Evolutionary conservation across 176 grass and related monocot genomes (phyloP), one percentile per base, ranked within the genome.

Genomic region (Oropetium thomaeum): DNA sequence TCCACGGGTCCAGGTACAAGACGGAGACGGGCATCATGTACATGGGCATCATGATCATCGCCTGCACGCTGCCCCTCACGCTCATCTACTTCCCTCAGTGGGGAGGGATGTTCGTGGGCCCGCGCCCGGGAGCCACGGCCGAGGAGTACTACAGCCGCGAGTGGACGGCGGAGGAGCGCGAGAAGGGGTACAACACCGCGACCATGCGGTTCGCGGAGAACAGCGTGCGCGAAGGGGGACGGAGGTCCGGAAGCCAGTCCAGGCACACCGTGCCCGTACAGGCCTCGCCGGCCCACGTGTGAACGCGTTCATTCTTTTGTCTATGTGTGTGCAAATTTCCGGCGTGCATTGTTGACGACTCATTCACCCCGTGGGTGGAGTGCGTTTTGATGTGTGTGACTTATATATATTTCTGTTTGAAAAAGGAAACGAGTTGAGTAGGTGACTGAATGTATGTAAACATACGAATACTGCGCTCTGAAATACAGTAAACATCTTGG

Each of bases 31-130:
- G 94, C 70, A 97, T 97, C 79, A 80, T 67, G 58, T 90, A 89
- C 88, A 97, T 97, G 90, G 94, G 94, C 20, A 28, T 93, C 65
- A 97, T 97, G 94, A 97, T 91, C 70, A 82, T 97, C 64, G 82
- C 79, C 2, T 97, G 94, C 83, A 89, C 90, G 58, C 88, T 93
- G 42, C 90, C 86, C 10, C 27, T 89, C 75, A 30, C 47, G 65
- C 43, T 10, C 30, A 6, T 49, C 44, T n/a, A 5, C 37, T 51
- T 47, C 65, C 57, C 31, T 65, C 58, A 34, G 61, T 41, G 94
- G 94, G 94, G 90, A 1, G 90, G 90, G 49, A 85, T 91, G 26
- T 71, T 93, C 28, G 1, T 4, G 0, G 83, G 81, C 10, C 88
- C 90, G 41, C 55, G 8, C 1, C 10, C 71, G 0, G 86, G 86